Base-by-base conservation (phyloP, 2,329 filamentous ascomycete species). In the Penicillium concentricum region DNA sequence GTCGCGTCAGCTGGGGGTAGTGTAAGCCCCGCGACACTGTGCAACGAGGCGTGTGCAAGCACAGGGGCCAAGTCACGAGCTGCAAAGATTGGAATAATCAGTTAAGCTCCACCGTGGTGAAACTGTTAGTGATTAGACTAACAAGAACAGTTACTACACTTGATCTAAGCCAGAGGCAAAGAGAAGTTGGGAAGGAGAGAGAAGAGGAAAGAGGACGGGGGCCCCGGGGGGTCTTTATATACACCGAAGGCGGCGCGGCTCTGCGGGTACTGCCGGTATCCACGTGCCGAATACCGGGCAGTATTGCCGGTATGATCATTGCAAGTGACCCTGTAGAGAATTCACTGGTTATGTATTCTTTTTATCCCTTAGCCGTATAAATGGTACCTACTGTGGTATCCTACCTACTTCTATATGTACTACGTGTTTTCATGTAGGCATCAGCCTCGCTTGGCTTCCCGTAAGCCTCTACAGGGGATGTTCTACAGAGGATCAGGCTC, bases 61-160 rank as follows among this genome's bases (percentile, higher is more conserved):
- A 81, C 85, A 88, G 87, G 83, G 86, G 82, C 69, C 74, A 64
- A 28, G 69, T 72, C 76, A 67, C 82, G 62, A 58, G 66, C 57
- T 74, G 63, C 80, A 90, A 89, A 87, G 88, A 92, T 90, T 83
- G 81, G 87, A 85, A 84, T 90, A 91, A 92, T 90, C 87, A 84
- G 28, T 80, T 81, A 82, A 83, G 81, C 80, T 79, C 79, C 81
- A 85, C 81, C 80, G 89, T 84, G 20, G 20, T 85, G 81, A 79
- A 81, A 81, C 82, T 91, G 89, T 87, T 87, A 92, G 88, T 88
- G 87, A 91, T 91, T 91, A 92, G 91, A 91, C 89, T 92, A 86
- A 90, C 89, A 91, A 91, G 88, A 92, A 91, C 90, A 92, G 91
- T 93, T 90, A 91, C 88, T 91, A 90, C 87, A 91, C 87, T 90